Evolutionary conservation across 75 land plant species (phyloP), one percentile per base, ranked within the genome.

Genomic region (Cunninghamia lanceolata): DNA sequence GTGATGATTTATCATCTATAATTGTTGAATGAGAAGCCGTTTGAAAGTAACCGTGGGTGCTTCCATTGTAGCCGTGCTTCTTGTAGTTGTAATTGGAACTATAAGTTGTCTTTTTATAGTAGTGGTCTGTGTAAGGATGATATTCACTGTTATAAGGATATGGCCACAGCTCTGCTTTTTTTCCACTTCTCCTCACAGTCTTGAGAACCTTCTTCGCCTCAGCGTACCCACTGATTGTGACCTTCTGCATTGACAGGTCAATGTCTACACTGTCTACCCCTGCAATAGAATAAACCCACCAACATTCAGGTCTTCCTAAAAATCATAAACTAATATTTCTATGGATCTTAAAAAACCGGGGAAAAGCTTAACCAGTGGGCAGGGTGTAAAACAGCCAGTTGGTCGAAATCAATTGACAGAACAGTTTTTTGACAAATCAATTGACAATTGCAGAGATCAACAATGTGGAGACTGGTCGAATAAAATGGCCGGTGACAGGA

Each of bases 141-240:
- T 91, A 88, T 50, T 50, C 15, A 2, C 2, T 50, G 16, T 50
- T 16, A 50, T 50, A 50, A 0, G 93, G 91, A 32, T 86, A 85
- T 38, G 91, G 92, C 91, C 92, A 93, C 28, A 93, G 82, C 94
- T 92, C 93, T 0, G 94, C 96, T 32, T 88, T 85, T 83, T 89
- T 86, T 3, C 95, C 95, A 0, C 91, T 91, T 68, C 84, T 90
- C 59, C 95, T 85, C 78, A 92, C 93, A 32, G 89, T 45, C 80
- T 90, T 92, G 50, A 92, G 91, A 74, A 94, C 92, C 85, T 94
- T 90, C 85, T 90, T 89, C n/a, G 92, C 92, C 52, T 92, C 92
- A 9, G 85, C 88, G 68, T 84, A 91, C 4, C 96, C 96, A 35
- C 90, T 95, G 50, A 95, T 95, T 36, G 95, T 95, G 82, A 95